Conservation (phyloP, 768 basidiomycete genomes). For the Leucocoprinus sp. region DNA sequence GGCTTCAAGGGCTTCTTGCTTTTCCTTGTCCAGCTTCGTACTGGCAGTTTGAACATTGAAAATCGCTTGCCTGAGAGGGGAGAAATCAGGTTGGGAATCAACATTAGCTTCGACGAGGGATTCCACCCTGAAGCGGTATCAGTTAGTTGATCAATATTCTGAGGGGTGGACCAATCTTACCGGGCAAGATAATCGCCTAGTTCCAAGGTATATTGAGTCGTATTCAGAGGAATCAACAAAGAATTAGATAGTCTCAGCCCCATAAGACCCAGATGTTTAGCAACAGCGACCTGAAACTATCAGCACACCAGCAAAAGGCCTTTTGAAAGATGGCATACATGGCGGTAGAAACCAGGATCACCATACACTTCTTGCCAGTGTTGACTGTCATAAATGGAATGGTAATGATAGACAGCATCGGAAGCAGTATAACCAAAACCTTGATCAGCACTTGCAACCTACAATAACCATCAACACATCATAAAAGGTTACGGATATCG, state of each 20-base stretch:
- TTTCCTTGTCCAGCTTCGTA: constrained; percentile 50
- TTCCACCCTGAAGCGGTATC: constrained; percentile 37
- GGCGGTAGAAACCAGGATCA: constrained; percentile 68
- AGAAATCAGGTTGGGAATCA: constrained; percentile 27
- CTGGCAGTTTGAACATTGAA: constrained; percentile 41
- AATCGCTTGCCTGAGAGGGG: constrained; percentile 39
- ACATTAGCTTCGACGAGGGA: constrained; percentile 24
- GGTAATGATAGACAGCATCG: constrained; percentile 71
- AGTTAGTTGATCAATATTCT: not conserved
- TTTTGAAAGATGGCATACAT: constrained; percentile 33
- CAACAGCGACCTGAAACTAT: constrained; percentile 47
- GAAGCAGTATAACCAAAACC: constrained; percentile 33
- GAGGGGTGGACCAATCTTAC: constrained; percentile 27
- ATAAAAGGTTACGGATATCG: not conserved
- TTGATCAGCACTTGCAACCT: constrained; percentile 37
- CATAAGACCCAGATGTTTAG: constrained; percentile 58
- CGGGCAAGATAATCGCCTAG: constrained; percentile 52
- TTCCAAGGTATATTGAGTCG: constrained; percentile 67
- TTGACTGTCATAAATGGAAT: constrained; percentile 66
- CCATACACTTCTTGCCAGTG: constrained; percentile 69
- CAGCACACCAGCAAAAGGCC: not conserved
- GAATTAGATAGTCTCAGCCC: constrained; percentile 56
- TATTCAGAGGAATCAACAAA: constrained; percentile 64
- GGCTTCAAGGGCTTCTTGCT: constrained; percentile 41
- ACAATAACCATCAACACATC: not conserved